A percentile compares a stretch with the other conserved stretches of the same genome.
Evolutionary conservation across 2,329 filamentous ascomycete genomes (phyloP).

Genomic region (Penicillium sp.): DNA sequence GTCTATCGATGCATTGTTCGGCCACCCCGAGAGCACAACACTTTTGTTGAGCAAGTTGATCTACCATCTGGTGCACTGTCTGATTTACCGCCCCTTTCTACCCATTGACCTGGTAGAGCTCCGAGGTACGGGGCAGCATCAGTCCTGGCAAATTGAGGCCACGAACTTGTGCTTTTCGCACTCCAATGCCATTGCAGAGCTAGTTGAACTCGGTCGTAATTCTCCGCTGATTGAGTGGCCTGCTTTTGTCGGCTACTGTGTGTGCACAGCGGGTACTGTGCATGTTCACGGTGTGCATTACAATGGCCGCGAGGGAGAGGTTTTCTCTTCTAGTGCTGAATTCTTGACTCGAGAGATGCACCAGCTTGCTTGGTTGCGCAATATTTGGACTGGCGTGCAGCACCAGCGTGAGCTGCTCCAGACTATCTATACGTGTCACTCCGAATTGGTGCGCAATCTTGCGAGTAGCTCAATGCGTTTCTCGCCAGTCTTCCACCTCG

Average conservation of each 20-base stretch:
- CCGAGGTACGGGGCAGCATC: slow-evolving; percentile 75
- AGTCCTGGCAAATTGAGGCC: slow-evolving; percentile 89
- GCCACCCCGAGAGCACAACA: slow-evolving; percentile 73
- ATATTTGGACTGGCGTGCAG: slow-evolving; percentile 73
- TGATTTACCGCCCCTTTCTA: slow-evolving; percentile 83
- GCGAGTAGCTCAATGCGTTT: slow-evolving; percentile 69
- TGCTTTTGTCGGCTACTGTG: slow-evolving; percentile 80
- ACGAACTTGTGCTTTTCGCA: slow-evolving; percentile 85
- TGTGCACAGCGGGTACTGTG: slow-evolving; percentile 82
- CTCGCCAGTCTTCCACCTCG: slow-evolving; percentile 75
- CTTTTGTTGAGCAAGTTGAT: slow-evolving; percentile 81
- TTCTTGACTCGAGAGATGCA: slow-evolving; percentile 77
- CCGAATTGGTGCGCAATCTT: slow-evolving; percentile 72
- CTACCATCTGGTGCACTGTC: slow-evolving; percentile 81
- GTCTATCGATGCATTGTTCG: slow-evolving; percentile 71
- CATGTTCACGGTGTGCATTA: slow-evolving; percentile 86
- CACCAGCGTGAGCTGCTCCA: slow-evolving; percentile 78
- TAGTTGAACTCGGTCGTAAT: slow-evolving; percentile 75
- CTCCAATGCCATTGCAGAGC: slow-evolving; percentile 80
- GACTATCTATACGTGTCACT: slow-evolving; percentile 73
- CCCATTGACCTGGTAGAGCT: slow-evolving; percentile 81
- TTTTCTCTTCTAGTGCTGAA: slow-evolving; percentile 64
- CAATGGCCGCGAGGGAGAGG: slow-evolving; percentile 59
- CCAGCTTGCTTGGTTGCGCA: slow-evolving; percentile 70
- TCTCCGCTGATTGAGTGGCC: slow-evolving; percentile 78